A percentile compares a stretch with the other conserved stretches of the same genome.
Evolutionary conservation across 805 yeast genomes (phyloP).

Genomic region (Suhomyces kilbournensis): DNA sequence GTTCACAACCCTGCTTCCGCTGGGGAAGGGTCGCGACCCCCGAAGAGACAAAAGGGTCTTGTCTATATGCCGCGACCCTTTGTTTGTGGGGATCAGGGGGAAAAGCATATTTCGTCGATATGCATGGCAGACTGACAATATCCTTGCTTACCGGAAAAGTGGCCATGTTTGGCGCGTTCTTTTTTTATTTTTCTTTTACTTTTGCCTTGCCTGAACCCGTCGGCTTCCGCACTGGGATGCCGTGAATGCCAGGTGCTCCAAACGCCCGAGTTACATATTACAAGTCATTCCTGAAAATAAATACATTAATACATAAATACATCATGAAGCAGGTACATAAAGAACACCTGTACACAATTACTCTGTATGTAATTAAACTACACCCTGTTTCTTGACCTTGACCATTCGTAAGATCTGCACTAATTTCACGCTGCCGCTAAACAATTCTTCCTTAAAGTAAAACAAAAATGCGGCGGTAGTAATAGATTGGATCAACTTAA

Average conservation of each 20-base stretch:
- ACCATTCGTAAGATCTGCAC: constrained; percentile 41
- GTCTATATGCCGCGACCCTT: background rate
- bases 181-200: background rate
- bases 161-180: background rate
- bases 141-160: background rate
- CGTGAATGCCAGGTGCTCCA: background rate
- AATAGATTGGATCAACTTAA: constrained; percentile 81
- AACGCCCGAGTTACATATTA: background rate
- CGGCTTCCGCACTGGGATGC: background rate
- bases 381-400: constrained; percentile 16
- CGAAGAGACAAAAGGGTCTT: no score
- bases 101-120: background rate
- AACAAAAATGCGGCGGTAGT: constrained; percentile 87
- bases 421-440: constrained; percentile 53
- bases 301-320: background rate
- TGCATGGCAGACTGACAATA: background rate
- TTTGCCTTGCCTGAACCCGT: background rate
- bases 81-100: background rate
- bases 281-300: background rate
- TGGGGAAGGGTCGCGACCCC: background rate
- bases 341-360: background rate
- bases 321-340: background rate
- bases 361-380: background rate
- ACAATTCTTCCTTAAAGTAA: constrained; percentile 84
- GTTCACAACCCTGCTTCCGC: background rate